These are phyloP conservation scores for Saussurea involucrata DNA, from an alignment of 129 eudicot genomes.

Conservation along the genomic window DNA sequence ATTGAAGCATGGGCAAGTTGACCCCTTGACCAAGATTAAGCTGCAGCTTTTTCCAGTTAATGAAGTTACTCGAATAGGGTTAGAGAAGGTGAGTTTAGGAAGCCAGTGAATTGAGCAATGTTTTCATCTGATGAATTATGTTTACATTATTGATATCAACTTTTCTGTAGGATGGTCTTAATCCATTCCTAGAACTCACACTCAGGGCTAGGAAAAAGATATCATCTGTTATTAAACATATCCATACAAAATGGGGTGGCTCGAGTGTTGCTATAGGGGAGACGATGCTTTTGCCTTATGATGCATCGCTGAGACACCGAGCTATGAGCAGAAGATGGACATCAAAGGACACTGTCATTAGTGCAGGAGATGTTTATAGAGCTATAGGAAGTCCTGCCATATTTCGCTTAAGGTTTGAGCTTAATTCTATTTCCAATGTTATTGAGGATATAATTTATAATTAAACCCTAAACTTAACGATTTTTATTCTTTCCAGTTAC, in stretches of 20 bases:
- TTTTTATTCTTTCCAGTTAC: slow-evolving; percentile 51
- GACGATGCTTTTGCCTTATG: slow-evolving; percentile 63
- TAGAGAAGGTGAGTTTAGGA: slow-evolving; percentile 61
- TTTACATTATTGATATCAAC: background rate
- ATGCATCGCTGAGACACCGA: slow-evolving; percentile 18
- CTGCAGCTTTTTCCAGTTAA: slow-evolving; percentile 83
- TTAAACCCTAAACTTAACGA: background rate
- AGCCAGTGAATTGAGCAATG: background rate
- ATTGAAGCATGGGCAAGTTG: slow-evolving; percentile 8
- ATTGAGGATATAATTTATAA: background rate
- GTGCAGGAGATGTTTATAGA: slow-evolving; percentile 68
- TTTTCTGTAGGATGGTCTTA: slow-evolving; percentile 66
- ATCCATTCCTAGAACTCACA: slow-evolving; percentile 87
- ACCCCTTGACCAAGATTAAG: slow-evolving; percentile 63
- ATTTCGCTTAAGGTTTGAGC: slow-evolving; percentile 79
- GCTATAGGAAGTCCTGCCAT: slow-evolving; percentile 51
- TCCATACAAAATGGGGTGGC: slow-evolving; percentile 70
- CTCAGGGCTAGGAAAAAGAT: slow-evolving; percentile 68
- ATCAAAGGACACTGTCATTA: slow-evolving; percentile 39
- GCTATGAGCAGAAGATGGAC: slow-evolving; percentile 58
- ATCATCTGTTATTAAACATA: slow-evolving; percentile 78
- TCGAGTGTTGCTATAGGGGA: slow-evolving; percentile 56
- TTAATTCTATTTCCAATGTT: background rate
- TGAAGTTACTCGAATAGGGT: slow-evolving; percentile 47
- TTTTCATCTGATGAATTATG: background rate